Percentiles rank a stretch among this genome's conserved stretches.
Conservation (phyloP, 495 filamentous ascomycete genomes). For the Penicillium atrosanguineum region DNA sequence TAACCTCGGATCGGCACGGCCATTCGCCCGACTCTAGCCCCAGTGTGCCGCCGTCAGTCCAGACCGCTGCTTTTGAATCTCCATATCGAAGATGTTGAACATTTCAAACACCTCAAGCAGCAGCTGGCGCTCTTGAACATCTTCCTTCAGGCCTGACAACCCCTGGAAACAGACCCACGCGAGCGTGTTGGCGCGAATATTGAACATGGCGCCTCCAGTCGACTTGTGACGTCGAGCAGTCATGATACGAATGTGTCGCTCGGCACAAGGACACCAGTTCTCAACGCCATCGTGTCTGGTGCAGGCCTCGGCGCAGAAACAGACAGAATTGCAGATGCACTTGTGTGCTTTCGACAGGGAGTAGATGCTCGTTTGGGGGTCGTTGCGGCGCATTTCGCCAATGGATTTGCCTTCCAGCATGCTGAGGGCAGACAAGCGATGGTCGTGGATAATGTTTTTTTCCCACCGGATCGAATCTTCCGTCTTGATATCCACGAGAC, state of each 20-base stretch:
- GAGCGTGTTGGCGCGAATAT: conserved; percentile 23
- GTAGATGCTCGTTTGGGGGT: conserved; percentile 17
- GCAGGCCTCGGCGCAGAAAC: conserved; percentile 34
- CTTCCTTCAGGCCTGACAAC: conserved; percentile 17
- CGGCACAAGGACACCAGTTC: conserved; percentile 35
- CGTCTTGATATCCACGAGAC: conserved; percentile 22
- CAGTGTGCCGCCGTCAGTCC: background rate
- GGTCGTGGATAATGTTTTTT: conserved; percentile 25
- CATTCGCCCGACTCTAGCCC: background rate
- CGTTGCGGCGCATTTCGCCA: conserved; percentile 34
- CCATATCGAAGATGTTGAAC: conserved; percentile 20
- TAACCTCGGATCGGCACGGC: background rate
- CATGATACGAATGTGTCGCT: conserved; percentile 34
- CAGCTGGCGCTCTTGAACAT: conserved; percentile 16
- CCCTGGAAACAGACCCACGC: conserved; percentile 31
- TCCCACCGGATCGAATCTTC: conserved; percentile 20
- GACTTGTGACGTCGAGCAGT: conserved; percentile 16
- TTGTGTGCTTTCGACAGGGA: conserved; percentile 28
- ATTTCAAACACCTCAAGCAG: conserved; percentile 19
- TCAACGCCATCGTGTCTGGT: conserved; percentile 21
- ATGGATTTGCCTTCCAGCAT: conserved; percentile 31
- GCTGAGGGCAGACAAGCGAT: conserved; percentile 31
- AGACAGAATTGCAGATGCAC: conserved; percentile 34
- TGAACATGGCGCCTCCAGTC: conserved; percentile 15
- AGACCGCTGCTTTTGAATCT: conserved; percentile 31